Conservation (phyloP, 148 eudicot species). For the Cornus florida region DNA sequence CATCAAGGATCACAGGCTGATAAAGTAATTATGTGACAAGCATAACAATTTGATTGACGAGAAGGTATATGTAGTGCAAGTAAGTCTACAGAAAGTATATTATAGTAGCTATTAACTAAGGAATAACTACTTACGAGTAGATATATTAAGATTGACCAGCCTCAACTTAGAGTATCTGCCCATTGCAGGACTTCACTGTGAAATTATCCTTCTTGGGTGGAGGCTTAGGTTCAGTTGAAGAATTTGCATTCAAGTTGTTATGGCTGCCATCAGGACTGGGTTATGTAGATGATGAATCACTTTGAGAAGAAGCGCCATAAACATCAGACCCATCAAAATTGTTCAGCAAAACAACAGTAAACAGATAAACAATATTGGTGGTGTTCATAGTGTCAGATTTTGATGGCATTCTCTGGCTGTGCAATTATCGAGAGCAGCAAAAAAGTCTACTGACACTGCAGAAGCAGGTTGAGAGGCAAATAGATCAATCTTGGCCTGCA, state of each 20-base stretch:
- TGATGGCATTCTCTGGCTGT: conserved; percentile 41
- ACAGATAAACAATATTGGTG: conserved; percentile 62
- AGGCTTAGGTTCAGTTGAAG: conserved; percentile 43
- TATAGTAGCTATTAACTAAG: not conserved
- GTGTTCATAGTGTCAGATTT: conserved; percentile 33
- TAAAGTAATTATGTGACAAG: not conserved
- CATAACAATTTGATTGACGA: not conserved
- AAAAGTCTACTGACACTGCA: conserved; percentile 55
- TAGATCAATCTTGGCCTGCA: conserved; percentile 68
- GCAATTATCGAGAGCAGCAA: conserved; percentile 55
- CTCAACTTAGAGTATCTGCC: conserved; percentile 97
- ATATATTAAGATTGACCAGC: conserved; percentile 87
- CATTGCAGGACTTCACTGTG: conserved; percentile 94
- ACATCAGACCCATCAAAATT: conserved; percentile 70
- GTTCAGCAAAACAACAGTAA: conserved; percentile 73
- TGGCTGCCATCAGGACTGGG: conserved; percentile 31
- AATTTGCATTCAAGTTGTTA: conserved; percentile 32
- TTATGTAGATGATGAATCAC: conserved; percentile 41
- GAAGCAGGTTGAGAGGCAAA: conserved; percentile 65
- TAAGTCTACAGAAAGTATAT: not conserved
- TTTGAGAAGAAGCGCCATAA: conserved; percentile 60
- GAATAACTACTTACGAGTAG: conserved; percentile 79
- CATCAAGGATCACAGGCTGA: not conserved
- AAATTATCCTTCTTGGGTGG: conserved; percentile 54
- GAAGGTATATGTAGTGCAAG: not conserved